Evolutionary conservation across 2,329 filamentous ascomycete genomes (phyloP).

Genomic region (Aureobasidium melanogenum): DNA sequence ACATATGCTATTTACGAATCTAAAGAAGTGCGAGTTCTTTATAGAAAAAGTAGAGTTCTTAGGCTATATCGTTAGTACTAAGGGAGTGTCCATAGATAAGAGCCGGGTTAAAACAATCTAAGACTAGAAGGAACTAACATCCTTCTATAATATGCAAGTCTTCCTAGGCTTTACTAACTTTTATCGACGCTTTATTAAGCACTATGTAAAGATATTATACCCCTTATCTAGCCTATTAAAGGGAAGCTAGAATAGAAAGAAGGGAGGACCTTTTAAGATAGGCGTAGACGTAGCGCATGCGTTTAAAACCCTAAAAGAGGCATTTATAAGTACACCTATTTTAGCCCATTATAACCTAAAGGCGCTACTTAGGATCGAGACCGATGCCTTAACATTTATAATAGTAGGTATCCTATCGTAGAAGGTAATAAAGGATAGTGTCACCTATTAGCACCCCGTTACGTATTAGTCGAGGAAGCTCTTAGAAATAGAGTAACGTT

Average conservation of each 20-base stretch:
- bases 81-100: background rate
- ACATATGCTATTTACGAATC: constrained; percentile 9
- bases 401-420: constrained; percentile 10
- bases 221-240: constrained; percentile 2
- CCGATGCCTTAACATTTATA: constrained; percentile 3
- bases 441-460: background rate
- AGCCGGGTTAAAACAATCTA: background rate
- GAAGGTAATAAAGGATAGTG: background rate
- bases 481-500: constrained; percentile 10
- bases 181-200: constrained; percentile 8
- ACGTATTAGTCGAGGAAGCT: constrained; percentile 10
- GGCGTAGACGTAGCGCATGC: background rate
- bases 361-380: background rate
- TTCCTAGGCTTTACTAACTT: constrained; percentile 14
- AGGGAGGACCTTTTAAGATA: background rate
- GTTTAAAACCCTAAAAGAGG: constrained; percentile 10
- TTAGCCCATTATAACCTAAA: constrained; percentile 10
- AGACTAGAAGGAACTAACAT: background rate
- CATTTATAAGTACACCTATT: constrained; percentile 8
- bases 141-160: constrained; percentile 1
- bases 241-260: background rate
- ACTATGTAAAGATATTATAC: background rate
- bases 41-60: constrained; percentile 14
- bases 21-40: constrained; percentile 15
- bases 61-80: constrained; percentile 12